phyloP scores from a whole-genome alignment of 2,329 filamentous ascomycete species.

The Myriosclerotinia scirpicola region DNA sequence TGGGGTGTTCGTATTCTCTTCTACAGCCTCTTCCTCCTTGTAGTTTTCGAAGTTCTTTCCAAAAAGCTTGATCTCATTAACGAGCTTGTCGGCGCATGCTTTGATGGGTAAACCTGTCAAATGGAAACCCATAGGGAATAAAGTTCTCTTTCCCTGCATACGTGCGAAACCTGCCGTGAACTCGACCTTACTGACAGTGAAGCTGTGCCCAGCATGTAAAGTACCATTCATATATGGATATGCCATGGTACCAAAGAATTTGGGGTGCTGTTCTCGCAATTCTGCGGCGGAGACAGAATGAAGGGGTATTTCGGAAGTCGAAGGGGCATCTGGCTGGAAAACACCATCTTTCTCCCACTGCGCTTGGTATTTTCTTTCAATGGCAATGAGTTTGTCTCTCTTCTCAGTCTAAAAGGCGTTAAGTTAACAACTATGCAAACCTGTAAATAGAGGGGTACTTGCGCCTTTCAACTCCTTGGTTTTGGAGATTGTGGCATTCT shows the following conservation, averaged over 20 bases:
- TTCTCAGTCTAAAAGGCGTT: slow-evolving; percentile 69
- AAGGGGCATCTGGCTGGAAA: slow-evolving; percentile 85
- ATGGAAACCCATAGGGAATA: slow-evolving; percentile 94
- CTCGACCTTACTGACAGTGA: slow-evolving; percentile 90
- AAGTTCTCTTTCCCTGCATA: slow-evolving; percentile 83
- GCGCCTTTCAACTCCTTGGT: slow-evolving; percentile 62
- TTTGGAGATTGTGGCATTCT: slow-evolving; percentile 55
- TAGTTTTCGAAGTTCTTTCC: slow-evolving; percentile 83
- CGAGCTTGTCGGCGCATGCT: slow-evolving; percentile 92
- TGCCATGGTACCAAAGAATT: slow-evolving; percentile 83
- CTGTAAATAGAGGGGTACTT: slow-evolving; percentile 39
- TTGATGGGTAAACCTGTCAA: slow-evolving; percentile 98
- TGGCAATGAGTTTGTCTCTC: slow-evolving; percentile 74
- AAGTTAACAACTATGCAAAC: slow-evolving; percentile 31
- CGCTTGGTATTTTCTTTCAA: slow-evolving; percentile 90
- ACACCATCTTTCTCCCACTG: slow-evolving; percentile 75
- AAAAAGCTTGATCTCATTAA: slow-evolving; percentile 85
- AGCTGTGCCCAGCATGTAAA: slow-evolving; percentile 87
- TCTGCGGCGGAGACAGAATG: slow-evolving; percentile 71
- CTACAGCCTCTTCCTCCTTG: slow-evolving; percentile 58
- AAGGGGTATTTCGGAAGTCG: slow-evolving; percentile 72
- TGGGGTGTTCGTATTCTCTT: slow-evolving; percentile 50
- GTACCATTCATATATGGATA: slow-evolving; percentile 86
- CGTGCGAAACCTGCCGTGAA: slow-evolving; percentile 83
- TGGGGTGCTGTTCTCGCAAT: slow-evolving; percentile 77